These are phyloP conservation scores for Candida gorgasii DNA, from an alignment of 805 yeast genomes.

Conservation along the genomic window DNA sequence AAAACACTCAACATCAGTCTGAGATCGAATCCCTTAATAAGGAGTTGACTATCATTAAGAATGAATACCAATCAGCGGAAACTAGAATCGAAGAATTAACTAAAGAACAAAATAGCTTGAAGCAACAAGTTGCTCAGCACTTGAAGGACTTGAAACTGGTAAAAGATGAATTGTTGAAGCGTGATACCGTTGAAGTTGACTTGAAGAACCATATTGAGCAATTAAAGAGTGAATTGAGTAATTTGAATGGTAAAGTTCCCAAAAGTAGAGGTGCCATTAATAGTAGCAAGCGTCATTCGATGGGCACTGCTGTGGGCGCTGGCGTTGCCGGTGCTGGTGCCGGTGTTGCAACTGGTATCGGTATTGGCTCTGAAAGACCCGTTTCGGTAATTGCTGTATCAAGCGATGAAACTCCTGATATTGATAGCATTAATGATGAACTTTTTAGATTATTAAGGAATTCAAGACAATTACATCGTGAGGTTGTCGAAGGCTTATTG, in stretches of 20 bases:
- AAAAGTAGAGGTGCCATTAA: constrained; percentile 27
- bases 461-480: constrained; percentile 71
- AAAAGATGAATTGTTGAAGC: constrained; percentile 56
- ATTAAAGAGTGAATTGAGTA: constrained; percentile 52
- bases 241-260: constrained; percentile 39
- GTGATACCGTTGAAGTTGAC: constrained; percentile 65
- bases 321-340: constrained; percentile 18
- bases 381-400: constrained; percentile 64
- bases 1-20: constrained; percentile 48
- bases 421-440: constrained; percentile 75
- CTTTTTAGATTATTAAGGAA: constrained; percentile 69
- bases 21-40: constrained; percentile 52
- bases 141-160: constrained; percentile 63
- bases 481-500: constrained; percentile 82
- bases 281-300: constrained; percentile 42
- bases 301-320: constrained; percentile 15
- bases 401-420: constrained; percentile 50
- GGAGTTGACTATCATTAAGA: constrained; percentile 55
- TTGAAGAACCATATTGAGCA: constrained; percentile 61
- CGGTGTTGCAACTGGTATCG: constrained; percentile 8
- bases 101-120: constrained; percentile 60
- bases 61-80: constrained; percentile 59
- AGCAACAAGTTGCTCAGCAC: constrained; percentile 60
- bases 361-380: constrained; percentile 42
- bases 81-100: constrained; percentile 60